These are phyloP conservation scores for Carpinus fangiana DNA, from an alignment of 306 rosid genomes.

Conservation along the genomic window DNA sequence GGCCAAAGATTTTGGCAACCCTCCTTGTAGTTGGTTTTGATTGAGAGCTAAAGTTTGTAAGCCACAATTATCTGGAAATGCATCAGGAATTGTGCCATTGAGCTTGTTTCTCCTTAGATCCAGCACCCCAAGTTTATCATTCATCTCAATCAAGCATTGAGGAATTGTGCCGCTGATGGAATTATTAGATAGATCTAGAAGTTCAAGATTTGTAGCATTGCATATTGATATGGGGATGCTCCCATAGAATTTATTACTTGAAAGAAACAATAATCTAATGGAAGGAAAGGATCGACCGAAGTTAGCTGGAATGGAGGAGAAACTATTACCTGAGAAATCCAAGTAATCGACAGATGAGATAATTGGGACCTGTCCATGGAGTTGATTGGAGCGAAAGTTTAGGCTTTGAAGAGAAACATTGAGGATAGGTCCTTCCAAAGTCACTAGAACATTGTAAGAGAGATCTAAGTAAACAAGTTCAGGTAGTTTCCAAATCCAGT, in stretches of 20 bases:
- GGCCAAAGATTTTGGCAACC: conserved; percentile 27
- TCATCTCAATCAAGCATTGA: conserved; percentile 4
- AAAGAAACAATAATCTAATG: conserved; percentile 8
- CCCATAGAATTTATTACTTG: conserved; percentile 16
- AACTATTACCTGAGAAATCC: conserved; percentile 31
- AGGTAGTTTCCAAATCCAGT: too few relatives aligned
- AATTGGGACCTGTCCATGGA: conserved; percentile 24
- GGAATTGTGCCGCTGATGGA: conserved; percentile 26
- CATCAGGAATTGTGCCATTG: not conserved
- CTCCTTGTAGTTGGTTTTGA: conserved; percentile 23
- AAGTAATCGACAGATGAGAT: not conserved
- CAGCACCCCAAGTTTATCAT: conserved; percentile 20
- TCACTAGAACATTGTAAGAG: not conserved
- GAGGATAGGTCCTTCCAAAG: not conserved
- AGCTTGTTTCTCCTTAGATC: conserved; percentile 22
- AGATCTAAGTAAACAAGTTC: not conserved
- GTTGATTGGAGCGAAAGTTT: conserved; percentile 40
- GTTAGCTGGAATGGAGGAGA: not conserved
- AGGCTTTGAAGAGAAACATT: not conserved
- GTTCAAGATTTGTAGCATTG: not conserved
- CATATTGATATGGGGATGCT: conserved; percentile 34
- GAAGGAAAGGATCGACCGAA: accelerated
- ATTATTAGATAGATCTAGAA: not conserved
- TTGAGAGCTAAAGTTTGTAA: not conserved
- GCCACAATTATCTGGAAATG: conserved; percentile 15